Percentiles rank a stretch among this genome's conserved stretches.
These are phyloP conservation scores for Stylosanthes scabra DNA, from an alignment of 331 rosid species.

Conservation along the genomic window DNA sequence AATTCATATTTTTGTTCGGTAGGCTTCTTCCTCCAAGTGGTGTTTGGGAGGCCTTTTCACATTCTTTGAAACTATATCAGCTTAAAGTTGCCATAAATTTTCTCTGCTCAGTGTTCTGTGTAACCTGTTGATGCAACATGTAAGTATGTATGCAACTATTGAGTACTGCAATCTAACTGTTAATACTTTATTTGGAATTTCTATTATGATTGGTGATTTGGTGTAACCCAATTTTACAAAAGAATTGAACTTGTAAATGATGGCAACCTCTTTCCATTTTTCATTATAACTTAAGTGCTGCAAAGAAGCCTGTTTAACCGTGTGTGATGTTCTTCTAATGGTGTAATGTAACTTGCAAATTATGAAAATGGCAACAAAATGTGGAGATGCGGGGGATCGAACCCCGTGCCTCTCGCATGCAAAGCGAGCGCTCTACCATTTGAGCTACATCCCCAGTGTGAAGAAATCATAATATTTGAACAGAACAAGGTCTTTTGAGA, in stretches of 20 bases:
- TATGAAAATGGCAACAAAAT: no score
- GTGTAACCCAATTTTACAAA: no score
- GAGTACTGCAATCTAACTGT: background rate
- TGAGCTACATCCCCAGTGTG: conserved; percentile 70
- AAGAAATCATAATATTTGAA: no score
- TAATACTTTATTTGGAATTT: no score
- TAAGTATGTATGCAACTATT: conserved; percentile 18
- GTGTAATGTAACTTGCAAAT: no score
- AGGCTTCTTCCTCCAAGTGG: conserved; percentile 40
- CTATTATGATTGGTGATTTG: no score
- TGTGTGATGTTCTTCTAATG: no score
- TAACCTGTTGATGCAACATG: conserved; percentile 27
- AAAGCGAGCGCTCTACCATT: conserved; percentile 88
- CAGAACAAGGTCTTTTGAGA: no score
- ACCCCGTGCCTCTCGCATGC: conserved; percentile 84
- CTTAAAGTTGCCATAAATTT: conserved; percentile 32
- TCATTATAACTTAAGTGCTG: no score
- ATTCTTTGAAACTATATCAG: conserved; percentile 41
- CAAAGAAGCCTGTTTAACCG: no score
- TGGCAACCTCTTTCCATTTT: no score
- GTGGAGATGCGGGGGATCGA: conserved; percentile 89
- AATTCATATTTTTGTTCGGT: conserved; percentile 57
- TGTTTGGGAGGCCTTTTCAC: conserved; percentile 45
- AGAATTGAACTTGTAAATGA: no score
- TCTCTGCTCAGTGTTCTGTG: conserved; percentile 20